Evolutionary conservation across 768 basidiomycete species (phyloP), one percentile per base, ranked within the genome.

Genomic region (Mycena amicta): DNA sequence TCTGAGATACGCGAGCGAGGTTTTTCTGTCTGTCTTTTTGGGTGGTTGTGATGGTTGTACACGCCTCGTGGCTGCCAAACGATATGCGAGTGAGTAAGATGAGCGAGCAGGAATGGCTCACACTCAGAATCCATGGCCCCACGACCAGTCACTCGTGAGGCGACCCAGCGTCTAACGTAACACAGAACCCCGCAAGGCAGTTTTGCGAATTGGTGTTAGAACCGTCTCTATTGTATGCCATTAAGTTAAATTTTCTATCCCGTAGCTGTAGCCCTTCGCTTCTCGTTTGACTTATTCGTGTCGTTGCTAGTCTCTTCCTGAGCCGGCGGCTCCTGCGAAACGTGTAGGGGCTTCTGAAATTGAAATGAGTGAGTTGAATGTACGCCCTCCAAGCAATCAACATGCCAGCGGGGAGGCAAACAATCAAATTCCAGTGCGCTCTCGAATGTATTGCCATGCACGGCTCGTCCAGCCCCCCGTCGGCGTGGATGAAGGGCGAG

Each of bases 401-500:
- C 76, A 79, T 79, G 77, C 78, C 78, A 79, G 77, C 74, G 61
- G 49, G 62, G 60, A 60, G 68, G 70, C 80, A 77, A 82, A 31
- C 13, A 80, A 82, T 88, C 75, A 92, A 76, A 82, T 76, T 65
- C 87, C 83, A 77, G 83, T 86, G 73, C 89, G 83, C 73, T 75
- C 78, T 81, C 85, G 85, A 68, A 91, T 74, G 74, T 76, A 81
- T 74, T 84, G 78, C 86, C 84, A 86, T 64, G 78, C 75, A 71
- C 86, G 83, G 82, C 84, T 85, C 72, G 86, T 74, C 89, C 88
- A 89, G 67, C 82, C 81, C 75, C n/a, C n/a, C n/a, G n/a, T n/a
- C 80, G 78, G 76, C 70, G 82, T 73, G 59, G 85, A 76, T 71
- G 82, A 74, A 69, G 80, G 67, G 75, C 77, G 77, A 77, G 78